Evolutionary conservation across 305 asterid genomes (phyloP), one percentile per base, ranked within the genome.

Genomic region (Withania somnifera): DNA sequence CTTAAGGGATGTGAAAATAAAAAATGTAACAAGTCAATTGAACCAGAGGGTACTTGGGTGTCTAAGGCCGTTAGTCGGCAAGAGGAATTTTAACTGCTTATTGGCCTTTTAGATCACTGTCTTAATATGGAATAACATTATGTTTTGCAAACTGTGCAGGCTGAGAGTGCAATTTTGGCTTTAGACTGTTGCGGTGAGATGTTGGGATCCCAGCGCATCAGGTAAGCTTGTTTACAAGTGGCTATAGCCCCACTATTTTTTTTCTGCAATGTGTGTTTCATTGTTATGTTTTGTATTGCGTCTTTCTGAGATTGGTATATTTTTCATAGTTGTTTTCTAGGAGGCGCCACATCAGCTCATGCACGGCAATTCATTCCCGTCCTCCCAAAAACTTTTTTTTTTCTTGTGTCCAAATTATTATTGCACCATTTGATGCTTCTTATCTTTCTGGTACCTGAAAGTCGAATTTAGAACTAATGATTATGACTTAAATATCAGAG

Each of bases 121-220:
- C 0, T 75, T 75, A 50, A 50, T 26, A 51, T 51, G 63, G 63
- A 75, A 1, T 50, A 45, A 9, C 24, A 50, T 50, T 75, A 75
- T 51, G 38, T 8, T 75, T n/a, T 75, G 80, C 57, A 75, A 64
- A 34, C 50, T 77, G 69, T 84, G 82, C 89, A 95, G 98, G 98
- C 98, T 77, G 98, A 95, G 89, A 93, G 97, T 76, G 97, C 98
- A 20, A 89, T 95, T 79, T 47, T 92, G 85, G 98, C 98, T 32
- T 92, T 95, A 14, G 95, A 95, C 58, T 91, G 98, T 77, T 95
- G 98, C 30, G 98, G 98, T 13, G 90, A 93, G 82, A 79, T 89
- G 26, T 89, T 95, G 84, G 98, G 98, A 82, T 90, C 98, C 83
- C 96, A 95, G 85, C 96, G 89, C 58, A 87, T 95, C 83, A 93